These are phyloP conservation scores for Paxillus involutus DNA, from an alignment of 768 basidiomycete species.

Conservation along the genomic window DNA sequence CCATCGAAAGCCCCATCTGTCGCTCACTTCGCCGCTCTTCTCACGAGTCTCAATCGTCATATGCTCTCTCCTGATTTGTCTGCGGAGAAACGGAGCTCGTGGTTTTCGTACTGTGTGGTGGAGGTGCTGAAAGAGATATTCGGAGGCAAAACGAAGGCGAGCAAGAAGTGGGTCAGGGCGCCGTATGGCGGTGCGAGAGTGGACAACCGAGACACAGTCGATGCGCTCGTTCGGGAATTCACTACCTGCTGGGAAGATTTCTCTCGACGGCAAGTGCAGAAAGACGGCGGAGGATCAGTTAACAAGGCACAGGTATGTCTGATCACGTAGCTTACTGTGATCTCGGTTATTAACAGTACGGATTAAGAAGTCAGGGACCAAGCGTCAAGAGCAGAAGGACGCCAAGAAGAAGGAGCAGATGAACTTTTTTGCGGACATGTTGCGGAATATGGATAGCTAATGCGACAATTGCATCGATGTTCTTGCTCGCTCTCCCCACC, in stretches of 20 bases:
- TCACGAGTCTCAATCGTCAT: neutral
- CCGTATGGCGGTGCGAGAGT: slow-evolving; percentile 12
- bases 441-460: slow-evolving; percentile 11
- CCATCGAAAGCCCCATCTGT: slow-evolving; percentile 5
- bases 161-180: slow-evolving; percentile 8
- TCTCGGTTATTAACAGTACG: neutral
- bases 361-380: neutral
- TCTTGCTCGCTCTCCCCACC: too few species aligned
- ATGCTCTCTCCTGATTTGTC: neutral
- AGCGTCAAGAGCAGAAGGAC: neutral
- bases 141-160: slow-evolving; percentile 7
- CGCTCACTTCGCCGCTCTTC: slow-evolving; percentile 8
- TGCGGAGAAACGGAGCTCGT: slow-evolving; percentile 1
- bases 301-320: neutral
- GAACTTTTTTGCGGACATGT: slow-evolving; percentile 9
- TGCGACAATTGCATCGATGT: too few species aligned
- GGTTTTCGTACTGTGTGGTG: slow-evolving; percentile 13
- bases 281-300: neutral
- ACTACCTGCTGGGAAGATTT: slow-evolving; percentile 9
- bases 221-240: slow-evolving; percentile 9
- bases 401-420: neutral
- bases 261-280: neutral
- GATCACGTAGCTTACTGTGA: too few species aligned
- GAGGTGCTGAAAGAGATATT: slow-evolving; percentile 13
- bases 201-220: slow-evolving; percentile 5